A percentile compares a stretch with the other conserved stretches of the same genome.
Conservation (phyloP, 352 stramenopile genomes). For the Globisporangium camurandrum region DNA sequence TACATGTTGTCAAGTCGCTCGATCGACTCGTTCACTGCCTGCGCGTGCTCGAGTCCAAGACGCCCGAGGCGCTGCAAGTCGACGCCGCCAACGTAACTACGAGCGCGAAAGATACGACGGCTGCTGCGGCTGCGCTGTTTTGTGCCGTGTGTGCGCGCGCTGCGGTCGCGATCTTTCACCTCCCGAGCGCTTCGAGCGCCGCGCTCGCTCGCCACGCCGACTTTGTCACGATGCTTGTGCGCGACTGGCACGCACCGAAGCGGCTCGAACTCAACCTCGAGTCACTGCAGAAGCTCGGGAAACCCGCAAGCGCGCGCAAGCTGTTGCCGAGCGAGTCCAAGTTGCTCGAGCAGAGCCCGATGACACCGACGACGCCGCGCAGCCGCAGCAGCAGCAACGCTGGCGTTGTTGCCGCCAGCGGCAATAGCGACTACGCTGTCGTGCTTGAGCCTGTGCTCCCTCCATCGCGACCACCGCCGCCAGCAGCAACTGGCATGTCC, state of each 20-base stretch:
- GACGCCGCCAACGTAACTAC: conserved; percentile 1
- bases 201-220: conserved; percentile 22
- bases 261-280: conserved; percentile 68
- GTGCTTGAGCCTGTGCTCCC: conserved; percentile 8
- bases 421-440: not conserved
- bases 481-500: not conserved
- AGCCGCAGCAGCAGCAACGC: not conserved
- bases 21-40: conserved; percentile 53
- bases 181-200: conserved; percentile 13
- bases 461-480: not conserved
- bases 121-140: conserved; percentile 17
- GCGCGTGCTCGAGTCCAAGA: conserved; percentile 25
- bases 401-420: too few species aligned
- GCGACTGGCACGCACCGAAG: conserved; percentile 52
- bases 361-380: not conserved
- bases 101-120: not conserved
- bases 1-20: conserved; percentile 41
- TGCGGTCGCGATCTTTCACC: conserved; percentile 63
- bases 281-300: conserved; percentile 43
- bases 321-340: conserved; percentile 7
- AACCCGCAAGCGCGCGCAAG: conserved; percentile 6
- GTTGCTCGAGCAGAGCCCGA: conserved; percentile 4
- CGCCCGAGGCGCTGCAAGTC: conserved; percentile 16
- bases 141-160: conserved; percentile 41
- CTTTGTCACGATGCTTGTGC: conserved; percentile 33